Conservation (phyloP, 192 early-diverging fungal genomes). For the Funneliformis mosseae region DNA sequence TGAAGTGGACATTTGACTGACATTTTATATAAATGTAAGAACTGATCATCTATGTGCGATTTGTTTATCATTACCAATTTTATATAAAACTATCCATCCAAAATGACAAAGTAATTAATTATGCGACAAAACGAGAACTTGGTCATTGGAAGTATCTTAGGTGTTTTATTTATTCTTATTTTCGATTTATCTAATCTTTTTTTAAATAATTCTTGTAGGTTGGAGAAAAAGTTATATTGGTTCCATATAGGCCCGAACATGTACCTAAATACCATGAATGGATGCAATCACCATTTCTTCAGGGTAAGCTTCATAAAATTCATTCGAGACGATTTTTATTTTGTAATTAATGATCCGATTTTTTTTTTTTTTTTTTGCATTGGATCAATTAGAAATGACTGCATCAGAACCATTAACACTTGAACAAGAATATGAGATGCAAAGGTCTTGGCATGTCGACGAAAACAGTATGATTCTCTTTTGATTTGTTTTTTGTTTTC, state of each 20-base stretch:
- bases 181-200: too few relatives aligned
- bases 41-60: too few relatives aligned
- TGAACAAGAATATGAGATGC: constrained; percentile 96
- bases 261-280: constrained; percentile 91
- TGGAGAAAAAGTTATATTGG: constrained; percentile 66
- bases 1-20: too few relatives aligned
- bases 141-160: neutral
- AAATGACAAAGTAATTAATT: neutral
- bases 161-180: too few relatives aligned
- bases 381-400: constrained; percentile 73
- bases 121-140: neutral
- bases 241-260: constrained; percentile 86
- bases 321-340: neutral
- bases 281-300: constrained; percentile 91
- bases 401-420: constrained; percentile 92
- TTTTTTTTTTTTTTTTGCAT: neutral
- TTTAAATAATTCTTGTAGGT: constrained; percentile 41
- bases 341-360: neutral
- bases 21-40: too few relatives aligned
- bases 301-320: constrained; percentile 49
- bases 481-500: neutral
- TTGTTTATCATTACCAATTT: too few relatives aligned
- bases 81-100: too few relatives aligned
- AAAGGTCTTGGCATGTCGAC: constrained; percentile 84
- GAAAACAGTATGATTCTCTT: constrained; percentile 60